Evolutionary conservation across 2,329 filamentous ascomycete genomes (phyloP).

Genomic region (Ilyonectria destructans): DNA sequence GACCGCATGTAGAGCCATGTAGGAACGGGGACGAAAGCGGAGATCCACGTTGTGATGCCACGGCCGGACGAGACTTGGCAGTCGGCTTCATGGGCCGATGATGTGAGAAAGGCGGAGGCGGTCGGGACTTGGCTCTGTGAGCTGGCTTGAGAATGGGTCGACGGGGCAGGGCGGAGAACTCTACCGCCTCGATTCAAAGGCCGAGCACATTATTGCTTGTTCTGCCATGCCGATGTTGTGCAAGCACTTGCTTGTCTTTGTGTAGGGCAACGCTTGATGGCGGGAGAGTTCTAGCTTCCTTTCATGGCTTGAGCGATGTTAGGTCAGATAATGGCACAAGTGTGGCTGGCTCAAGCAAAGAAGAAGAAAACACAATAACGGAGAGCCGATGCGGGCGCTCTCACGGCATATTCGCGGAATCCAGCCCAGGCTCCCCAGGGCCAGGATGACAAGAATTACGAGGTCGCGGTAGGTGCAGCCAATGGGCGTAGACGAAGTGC

Average conservation of each 20-base stretch:
- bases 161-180: conserved; percentile 32
- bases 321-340: background rate
- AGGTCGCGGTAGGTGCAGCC: conserved; percentile 37
- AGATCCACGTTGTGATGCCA: conserved; percentile 42
- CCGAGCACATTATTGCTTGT: conserved; percentile 24
- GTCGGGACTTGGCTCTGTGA: conserved; percentile 32
- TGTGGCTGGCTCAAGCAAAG: background rate
- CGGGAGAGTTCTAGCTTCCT: conserved; percentile 26
- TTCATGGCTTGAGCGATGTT: conserved; percentile 1
- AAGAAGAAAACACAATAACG: background rate
- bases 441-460: conserved; percentile 35
- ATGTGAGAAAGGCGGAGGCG: conserved; percentile 33
- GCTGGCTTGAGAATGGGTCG: conserved; percentile 33
- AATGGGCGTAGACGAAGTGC: conserved; percentile 36
- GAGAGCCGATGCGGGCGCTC: conserved; percentile 31
- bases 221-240: conserved; percentile 32
- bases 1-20: conserved; percentile 33
- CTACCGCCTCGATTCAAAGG: conserved; percentile 12
- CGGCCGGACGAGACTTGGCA: conserved; percentile 42
- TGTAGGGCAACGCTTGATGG: background rate
- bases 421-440: conserved; percentile 2
- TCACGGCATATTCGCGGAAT: conserved; percentile 38
- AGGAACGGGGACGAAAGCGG: conserved; percentile 32
- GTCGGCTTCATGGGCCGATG: conserved; percentile 46
- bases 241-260: conserved; percentile 22